phyloP scores from a whole-genome alignment of 768 basidiomycete genomes.

The Psilocybe azurescens region DNA sequence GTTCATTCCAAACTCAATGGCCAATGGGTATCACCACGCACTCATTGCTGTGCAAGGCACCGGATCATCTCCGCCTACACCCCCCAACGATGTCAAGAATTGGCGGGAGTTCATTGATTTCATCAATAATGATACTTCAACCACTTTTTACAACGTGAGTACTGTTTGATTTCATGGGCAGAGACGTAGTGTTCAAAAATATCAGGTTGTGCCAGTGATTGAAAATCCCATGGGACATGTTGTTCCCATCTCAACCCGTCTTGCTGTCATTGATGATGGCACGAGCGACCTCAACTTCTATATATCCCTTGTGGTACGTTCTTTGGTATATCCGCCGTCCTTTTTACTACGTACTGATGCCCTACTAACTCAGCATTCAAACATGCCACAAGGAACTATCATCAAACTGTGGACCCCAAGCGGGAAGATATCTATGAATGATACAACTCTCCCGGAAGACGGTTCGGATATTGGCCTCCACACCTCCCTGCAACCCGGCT shows the following conservation, averaged over 20 bases:
- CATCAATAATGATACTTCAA: not conserved
- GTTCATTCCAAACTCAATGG: not conserved
- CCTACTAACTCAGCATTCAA: not conserved
- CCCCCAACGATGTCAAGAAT: not conserved
- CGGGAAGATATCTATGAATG: not conserved
- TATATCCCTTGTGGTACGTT: not conserved
- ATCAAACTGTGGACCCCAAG: not conserved
- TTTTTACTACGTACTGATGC: not conserved
- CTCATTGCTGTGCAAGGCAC: not conserved
- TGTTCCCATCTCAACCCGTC: not conserved
- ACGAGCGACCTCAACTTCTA: not conserved
- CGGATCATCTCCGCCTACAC: not conserved
- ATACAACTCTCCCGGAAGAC: not conserved
- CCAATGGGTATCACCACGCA: not conserved
- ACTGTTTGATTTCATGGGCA: not conserved
- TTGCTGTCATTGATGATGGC: slow-evolving; percentile 1
- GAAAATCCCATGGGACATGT: not conserved
- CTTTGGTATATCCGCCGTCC: too few relatives aligned
- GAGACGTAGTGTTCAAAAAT: not conserved
- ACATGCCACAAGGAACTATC: not conserved
- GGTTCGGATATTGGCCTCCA: not conserved
- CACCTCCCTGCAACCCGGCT: not conserved
- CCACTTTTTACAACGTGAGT: not conserved
- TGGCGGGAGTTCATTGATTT: not conserved
- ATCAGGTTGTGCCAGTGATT: not conserved